Evolutionary conservation across 2,329 filamentous ascomycete genomes (phyloP).

Genomic region (Orbilia blumenaviensis): DNA sequence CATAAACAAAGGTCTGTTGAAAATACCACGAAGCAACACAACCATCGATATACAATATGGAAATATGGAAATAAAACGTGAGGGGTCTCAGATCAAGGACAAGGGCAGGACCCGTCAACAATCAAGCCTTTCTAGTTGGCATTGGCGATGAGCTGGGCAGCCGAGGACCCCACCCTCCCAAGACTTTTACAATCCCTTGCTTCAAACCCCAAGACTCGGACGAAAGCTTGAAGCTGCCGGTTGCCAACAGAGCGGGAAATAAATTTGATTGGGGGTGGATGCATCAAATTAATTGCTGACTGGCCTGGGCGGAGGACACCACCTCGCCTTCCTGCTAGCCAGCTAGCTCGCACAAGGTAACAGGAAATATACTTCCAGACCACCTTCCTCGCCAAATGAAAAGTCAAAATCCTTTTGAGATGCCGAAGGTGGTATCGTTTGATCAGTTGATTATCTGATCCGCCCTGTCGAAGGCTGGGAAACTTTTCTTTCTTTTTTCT

Average conservation of each 20-base stretch:
- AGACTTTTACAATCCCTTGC: slow-evolving; percentile 27
- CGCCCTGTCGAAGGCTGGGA: neutral
- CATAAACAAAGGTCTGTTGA: neutral
- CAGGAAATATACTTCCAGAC: slow-evolving; percentile 11
- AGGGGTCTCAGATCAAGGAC: neutral
- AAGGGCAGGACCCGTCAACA: neutral
- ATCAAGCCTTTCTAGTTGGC: slow-evolving; percentile 38
- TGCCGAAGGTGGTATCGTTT: slow-evolving; percentile 25
- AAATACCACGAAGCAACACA: slow-evolving; percentile 44
- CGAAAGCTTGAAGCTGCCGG: slow-evolving; percentile 8
- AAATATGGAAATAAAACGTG: neutral
- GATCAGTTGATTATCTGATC: slow-evolving; percentile 52
- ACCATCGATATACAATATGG: neutral
- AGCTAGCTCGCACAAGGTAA: too few species aligned
- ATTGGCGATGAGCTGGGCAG: slow-evolving; percentile 44
- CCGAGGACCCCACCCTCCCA: slow-evolving; percentile 23
- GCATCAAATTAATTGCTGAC: neutral
- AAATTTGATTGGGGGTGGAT: neutral
- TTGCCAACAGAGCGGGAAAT: neutral
- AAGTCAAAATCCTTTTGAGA: slow-evolving; percentile 9
- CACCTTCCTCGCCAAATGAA: slow-evolving; percentile 29
- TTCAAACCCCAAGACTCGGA: slow-evolving; percentile 10
- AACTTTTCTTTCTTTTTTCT: slow-evolving; percentile 38
- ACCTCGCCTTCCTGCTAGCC: slow-evolving; percentile 27
- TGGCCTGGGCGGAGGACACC: neutral